A percentile compares a stretch with the other conserved stretches of the same genome.
phyloP scores from a whole-genome alignment of 306 rosid species.

The Macrotyloma uniflorum region DNA sequence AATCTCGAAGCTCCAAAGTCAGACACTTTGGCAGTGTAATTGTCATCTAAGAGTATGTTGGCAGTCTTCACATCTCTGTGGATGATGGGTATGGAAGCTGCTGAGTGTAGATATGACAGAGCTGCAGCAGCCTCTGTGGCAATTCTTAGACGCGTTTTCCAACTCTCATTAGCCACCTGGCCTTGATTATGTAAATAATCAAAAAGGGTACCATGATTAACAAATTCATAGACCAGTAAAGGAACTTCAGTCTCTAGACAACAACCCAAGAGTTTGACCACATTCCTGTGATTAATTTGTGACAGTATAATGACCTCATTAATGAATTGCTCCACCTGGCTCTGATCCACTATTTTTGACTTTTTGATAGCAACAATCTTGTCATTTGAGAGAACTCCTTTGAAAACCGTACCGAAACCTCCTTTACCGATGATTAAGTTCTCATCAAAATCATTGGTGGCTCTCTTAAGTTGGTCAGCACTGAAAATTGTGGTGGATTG shows the following conservation, averaged over 20 bases:
- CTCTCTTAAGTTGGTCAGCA: not conserved
- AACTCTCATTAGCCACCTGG: not conserved
- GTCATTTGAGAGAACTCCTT: not conserved
- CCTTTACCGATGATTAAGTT: not conserved
- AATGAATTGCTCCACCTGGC: not conserved
- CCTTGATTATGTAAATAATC: not conserved
- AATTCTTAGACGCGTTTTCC: constrained; percentile 21
- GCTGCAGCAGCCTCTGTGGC: not conserved
- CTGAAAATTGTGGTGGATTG: not conserved
- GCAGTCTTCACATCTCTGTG: not conserved
- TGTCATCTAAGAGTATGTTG: not conserved
- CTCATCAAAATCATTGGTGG: not conserved
- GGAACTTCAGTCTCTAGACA: not conserved
- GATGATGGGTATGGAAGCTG: not conserved
- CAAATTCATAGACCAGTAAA: not conserved
- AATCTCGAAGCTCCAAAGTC: constrained; percentile 19
- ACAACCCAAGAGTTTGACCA: not conserved
- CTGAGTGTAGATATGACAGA: not conserved
- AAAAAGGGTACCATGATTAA: not conserved
- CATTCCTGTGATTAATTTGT: constrained; percentile 32
- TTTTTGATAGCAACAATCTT: not conserved
- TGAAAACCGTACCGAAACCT: not conserved
- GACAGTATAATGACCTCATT: constrained; percentile 25
- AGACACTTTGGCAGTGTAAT: not conserved
- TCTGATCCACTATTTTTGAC: not conserved